Base-by-base conservation (phyloP, 1,139 yeast species). In the Hemisphaericaspora xylanilytica region DNA sequence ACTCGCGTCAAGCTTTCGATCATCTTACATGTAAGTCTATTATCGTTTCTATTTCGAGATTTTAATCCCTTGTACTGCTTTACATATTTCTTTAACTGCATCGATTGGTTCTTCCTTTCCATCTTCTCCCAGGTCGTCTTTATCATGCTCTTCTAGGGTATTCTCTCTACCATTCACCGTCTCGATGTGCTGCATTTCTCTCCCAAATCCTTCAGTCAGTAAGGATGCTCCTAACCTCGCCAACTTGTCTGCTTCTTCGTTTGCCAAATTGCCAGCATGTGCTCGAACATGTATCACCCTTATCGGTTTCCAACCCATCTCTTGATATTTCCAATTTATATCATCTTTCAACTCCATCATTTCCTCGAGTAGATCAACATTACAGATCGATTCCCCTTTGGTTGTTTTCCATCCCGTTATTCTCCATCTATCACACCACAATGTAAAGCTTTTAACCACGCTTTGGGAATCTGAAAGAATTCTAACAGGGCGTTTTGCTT, bases 271-370 rank as follows among this genome's bases (percentile, higher is more conserved):
- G 0, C 89, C 92, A 13, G 66, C 58, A 57, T 90, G 97, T 1
- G 94, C 96, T 38, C 65, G 66, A 4, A 87, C 94, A 66, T 92
- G 80, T 8, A 58, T 59, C 35, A 84, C 58, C 3, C 56, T 50
- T 16, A 83, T 22, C 1, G 55, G 48, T 0, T 59, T 59, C 62
- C 67, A 63, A 3, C 63, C 58, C 12, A 51, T 48, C 2, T 50
- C 38, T 2, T 44, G 39, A 35, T 65, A 67, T 8, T 34, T 29
- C 0, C 44, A 29, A 18, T 67, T 61, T 30, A 78, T 61, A 16
- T 60, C 49, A 0, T 56, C 46, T 12, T 62, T 41, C 12, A 61
- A 48, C 0, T 47, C 43, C 22, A 61, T 32, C 8, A 63, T 49
- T 2, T 52, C 51, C 39, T 63, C 52, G 12, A 84, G 71, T 15